Evolutionary conservation across 179 eudicot species (phyloP).

Genomic region (Spergularia azorica): DNA sequence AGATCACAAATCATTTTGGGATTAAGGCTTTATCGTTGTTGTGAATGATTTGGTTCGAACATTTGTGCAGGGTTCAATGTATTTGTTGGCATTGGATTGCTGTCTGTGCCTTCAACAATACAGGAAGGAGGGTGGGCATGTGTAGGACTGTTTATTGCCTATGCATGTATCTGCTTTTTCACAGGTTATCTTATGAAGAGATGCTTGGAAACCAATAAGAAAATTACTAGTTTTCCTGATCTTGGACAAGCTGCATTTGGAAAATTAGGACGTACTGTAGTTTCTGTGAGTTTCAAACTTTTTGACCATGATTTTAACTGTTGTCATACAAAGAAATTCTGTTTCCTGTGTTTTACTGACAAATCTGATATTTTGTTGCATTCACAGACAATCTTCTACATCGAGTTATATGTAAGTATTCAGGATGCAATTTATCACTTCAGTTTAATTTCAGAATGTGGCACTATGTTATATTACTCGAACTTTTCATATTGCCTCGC

Average conservation of each 20-base stretch:
- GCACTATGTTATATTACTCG: neutral
- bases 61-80: conserved; percentile 73
- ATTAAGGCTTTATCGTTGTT: neutral
- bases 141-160: conserved; percentile 54
- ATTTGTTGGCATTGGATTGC: conserved; percentile 80
- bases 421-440: neutral
- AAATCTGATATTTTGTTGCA: conserved; percentile 16
- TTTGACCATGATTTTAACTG: neutral
- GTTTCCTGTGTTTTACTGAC: conserved; percentile 20
- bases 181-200: conserved; percentile 67
- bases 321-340: too few relatives aligned
- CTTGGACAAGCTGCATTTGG: conserved; percentile 95
- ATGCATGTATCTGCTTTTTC: conserved; percentile 62
- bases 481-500: too few relatives aligned
- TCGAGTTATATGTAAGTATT: conserved; percentile 77
- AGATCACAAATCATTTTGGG: neutral
- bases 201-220: conserved; percentile 62
- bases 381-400: conserved; percentile 77
- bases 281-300: conserved; percentile 63
- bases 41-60: too few relatives aligned
- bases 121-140: conserved; percentile 91
- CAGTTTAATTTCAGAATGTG: neutral
- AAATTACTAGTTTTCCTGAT: conserved; percentile 74
- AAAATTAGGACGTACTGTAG: conserved; percentile 64
- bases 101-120: conserved; percentile 79